These are phyloP conservation scores for Pezicula radicicola DNA, from an alignment of 2,329 filamentous ascomycete genomes.

Conservation along the genomic window DNA sequence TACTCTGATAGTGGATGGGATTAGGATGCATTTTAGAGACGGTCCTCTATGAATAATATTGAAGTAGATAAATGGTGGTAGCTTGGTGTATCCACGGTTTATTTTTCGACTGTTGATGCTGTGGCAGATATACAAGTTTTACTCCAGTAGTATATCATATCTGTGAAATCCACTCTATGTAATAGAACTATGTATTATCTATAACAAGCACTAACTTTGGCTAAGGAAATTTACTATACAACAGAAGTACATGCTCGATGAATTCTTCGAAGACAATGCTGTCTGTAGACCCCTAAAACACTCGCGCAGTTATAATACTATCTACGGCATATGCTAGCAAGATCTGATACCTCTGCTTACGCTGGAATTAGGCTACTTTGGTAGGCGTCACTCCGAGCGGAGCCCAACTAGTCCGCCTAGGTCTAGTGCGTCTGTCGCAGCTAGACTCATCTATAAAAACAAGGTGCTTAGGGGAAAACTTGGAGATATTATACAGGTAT, in stretches of 20 bases:
- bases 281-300: conserved; percentile 22
- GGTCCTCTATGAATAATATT: too few relatives aligned
- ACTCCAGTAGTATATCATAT: conserved; percentile 16
- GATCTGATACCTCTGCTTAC: conserved; percentile 14
- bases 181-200: conserved; percentile 29
- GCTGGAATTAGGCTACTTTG: conserved; percentile 17
- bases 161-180: conserved; percentile 16
- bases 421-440: conserved; percentile 30
- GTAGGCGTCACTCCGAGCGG: conserved; percentile 23
- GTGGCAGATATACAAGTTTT: conserved; percentile 3
- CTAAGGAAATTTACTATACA: conserved; percentile 26
- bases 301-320: conserved; percentile 14
- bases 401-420: conserved; percentile 31
- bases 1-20: too few relatives aligned
- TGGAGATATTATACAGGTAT: conserved; percentile 28
- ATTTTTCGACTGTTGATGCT: too few relatives aligned
- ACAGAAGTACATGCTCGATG: conserved; percentile 26
- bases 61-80: too few relatives aligned
- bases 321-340: conserved; percentile 8
- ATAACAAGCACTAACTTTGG: conserved; percentile 29
- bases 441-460: conserved; percentile 34
- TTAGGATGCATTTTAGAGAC: too few relatives aligned
- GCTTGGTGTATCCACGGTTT: too few relatives aligned
- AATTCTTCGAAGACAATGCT: conserved; percentile 19
- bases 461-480: conserved; percentile 27